Conservation (phyloP, 495 filamentous ascomycete species). For the Astrothelium macrocarpum region DNA sequence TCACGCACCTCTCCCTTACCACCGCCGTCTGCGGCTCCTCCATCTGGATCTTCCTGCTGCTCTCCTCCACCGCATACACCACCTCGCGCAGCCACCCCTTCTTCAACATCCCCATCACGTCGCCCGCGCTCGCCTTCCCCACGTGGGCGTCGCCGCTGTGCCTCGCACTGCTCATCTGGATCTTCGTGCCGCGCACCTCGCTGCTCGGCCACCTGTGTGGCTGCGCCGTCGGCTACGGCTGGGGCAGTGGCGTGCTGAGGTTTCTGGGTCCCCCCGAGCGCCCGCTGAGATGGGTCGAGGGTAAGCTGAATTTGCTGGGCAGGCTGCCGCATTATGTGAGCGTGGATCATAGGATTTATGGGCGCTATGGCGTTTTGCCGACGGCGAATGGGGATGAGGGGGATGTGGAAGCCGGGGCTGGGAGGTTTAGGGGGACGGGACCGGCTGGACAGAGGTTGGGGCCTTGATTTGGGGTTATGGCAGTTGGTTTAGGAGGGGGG, state of each 20-base stretch:
- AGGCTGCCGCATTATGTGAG: constrained; percentile 81
- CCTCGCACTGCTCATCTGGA: constrained; percentile 55
- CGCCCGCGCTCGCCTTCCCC: constrained; percentile 47
- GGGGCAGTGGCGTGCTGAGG: constrained; percentile 76
- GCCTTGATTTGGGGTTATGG: constrained; percentile 8
- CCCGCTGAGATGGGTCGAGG: constrained; percentile 71
- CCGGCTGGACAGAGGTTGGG: constrained; percentile 17
- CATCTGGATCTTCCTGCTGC: constrained; percentile 83
- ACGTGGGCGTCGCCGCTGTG: constrained; percentile 86
- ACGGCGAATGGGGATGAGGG: constrained; percentile 31
- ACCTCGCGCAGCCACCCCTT: constrained; percentile 64
- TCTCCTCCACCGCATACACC: constrained; percentile 75
- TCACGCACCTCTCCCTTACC: constrained; percentile 34
- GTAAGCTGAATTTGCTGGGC: constrained; percentile 70
- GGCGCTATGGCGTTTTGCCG: constrained; percentile 82
- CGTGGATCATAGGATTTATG: constrained; percentile 92
- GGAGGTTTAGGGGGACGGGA: constrained; percentile 12
- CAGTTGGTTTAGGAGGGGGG: too few species aligned
- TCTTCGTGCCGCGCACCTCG: constrained; percentile 70
- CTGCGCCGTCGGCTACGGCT: constrained; percentile 70
- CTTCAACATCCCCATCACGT: constrained; percentile 46
- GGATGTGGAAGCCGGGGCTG: constrained; percentile 13
- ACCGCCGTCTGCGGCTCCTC: constrained; percentile 71
- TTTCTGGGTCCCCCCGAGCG: constrained; percentile 76
- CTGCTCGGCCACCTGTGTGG: constrained; percentile 81